Evolutionary conservation across 1,284 basidiomycete genomes (phyloP).

Genomic region (Irpex sp.): DNA sequence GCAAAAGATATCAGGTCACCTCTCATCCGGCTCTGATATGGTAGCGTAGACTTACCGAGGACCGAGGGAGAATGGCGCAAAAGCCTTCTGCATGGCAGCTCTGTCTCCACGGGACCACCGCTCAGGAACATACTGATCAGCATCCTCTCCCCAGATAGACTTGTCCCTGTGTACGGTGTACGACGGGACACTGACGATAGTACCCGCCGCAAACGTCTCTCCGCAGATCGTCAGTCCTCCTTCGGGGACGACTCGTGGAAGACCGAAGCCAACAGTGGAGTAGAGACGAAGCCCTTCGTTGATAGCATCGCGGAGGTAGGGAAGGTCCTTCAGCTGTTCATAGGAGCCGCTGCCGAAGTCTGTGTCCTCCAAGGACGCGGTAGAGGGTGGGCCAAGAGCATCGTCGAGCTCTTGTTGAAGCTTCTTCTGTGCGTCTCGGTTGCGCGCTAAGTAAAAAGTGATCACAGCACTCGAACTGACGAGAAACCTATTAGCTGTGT

Average conservation of each 20-base stretch:
- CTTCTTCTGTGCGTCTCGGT: slow-evolving; percentile 17
- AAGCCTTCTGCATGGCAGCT: slow-evolving; percentile 12
- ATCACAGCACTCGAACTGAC: slow-evolving; percentile 18
- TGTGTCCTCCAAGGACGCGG: slow-evolving; percentile 15
- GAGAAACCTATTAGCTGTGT: background rate
- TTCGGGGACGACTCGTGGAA: slow-evolving; percentile 22
- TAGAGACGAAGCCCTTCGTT: slow-evolving; percentile 23
- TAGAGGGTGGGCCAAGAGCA: slow-evolving; percentile 10
- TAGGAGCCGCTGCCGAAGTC: slow-evolving; percentile 8
- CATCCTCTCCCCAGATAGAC: slow-evolving; percentile 35
- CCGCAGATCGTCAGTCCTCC: slow-evolving; percentile 20
- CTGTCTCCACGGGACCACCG: slow-evolving; percentile 32
- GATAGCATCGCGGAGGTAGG: slow-evolving; percentile 24
- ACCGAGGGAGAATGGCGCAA: slow-evolving; percentile 18
- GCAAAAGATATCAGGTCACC: background rate
- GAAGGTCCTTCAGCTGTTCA: slow-evolving; percentile 20
- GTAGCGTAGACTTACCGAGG: slow-evolving; percentile 12
- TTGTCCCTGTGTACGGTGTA: slow-evolving; percentile 35
- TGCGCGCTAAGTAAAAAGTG: slow-evolving; percentile 16
- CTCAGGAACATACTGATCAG: slow-evolving; percentile 35
- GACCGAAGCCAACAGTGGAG: slow-evolving; percentile 20
- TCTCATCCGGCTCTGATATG: background rate
- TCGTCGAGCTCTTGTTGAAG: slow-evolving; percentile 21
- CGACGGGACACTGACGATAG: slow-evolving; percentile 24
- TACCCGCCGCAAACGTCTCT: slow-evolving; percentile 18